phyloP scores from a whole-genome alignment of 176 grass and related monocot genomes.

The Tuctoria greenei region DNA sequence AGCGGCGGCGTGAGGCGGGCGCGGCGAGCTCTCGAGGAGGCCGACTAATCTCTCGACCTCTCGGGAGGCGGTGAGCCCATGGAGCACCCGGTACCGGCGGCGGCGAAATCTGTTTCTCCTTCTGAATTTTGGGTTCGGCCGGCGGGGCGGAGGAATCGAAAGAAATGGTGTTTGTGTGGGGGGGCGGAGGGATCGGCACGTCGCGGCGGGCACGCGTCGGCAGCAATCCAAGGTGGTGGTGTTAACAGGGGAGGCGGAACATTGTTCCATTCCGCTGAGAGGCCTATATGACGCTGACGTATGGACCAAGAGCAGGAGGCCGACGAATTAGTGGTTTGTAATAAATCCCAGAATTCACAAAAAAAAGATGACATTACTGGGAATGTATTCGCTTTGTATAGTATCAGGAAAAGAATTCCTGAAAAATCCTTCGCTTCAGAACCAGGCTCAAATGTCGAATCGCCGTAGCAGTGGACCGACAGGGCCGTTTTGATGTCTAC shows the following conservation, averaged over 20 bases:
- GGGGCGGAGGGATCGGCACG: slow-evolving; percentile 8
- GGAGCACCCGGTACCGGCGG: background rate
- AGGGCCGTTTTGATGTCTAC: background rate
- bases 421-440: background rate
- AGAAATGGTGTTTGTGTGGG: background rate
- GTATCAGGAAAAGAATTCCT: background rate
- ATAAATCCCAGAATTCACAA: background rate
- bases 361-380: background rate
- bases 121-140: background rate
- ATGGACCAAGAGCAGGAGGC: background rate
- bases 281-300: background rate
- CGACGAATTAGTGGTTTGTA: background rate
- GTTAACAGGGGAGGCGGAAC: background rate
- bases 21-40: background rate
- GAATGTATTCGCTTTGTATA: background rate
- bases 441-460: no score
- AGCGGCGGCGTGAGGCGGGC: background rate
- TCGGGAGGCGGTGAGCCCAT: slow-evolving; percentile 8
- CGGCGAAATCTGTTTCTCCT: background rate
- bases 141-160: slow-evolving; percentile 30
- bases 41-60: background rate
- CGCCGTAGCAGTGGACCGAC: no score
- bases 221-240: slow-evolving; percentile 35
- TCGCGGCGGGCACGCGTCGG: slow-evolving; percentile 24
- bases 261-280: background rate